phyloP scores from a whole-genome alignment of 2,329 filamentous ascomycete genomes.

The Helminthosporium solani region DNA sequence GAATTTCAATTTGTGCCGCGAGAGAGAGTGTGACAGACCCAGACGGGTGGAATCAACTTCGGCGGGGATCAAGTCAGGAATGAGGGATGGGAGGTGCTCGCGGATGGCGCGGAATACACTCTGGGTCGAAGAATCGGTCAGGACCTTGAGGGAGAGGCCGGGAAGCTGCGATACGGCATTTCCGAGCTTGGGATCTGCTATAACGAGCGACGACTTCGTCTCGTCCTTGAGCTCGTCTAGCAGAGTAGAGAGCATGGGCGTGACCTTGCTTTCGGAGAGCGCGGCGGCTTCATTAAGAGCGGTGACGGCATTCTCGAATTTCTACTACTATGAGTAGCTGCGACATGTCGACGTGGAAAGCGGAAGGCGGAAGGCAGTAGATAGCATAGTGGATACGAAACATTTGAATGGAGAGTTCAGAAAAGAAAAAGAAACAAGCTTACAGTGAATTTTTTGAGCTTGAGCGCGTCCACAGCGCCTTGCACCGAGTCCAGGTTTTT shows the following conservation, averaged over 20 bases:
- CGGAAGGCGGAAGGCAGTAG: no score
- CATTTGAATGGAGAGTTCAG: no score
- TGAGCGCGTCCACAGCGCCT: conserved; percentile 84
- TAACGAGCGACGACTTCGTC: conserved; percentile 93
- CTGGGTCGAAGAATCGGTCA: conserved; percentile 77
- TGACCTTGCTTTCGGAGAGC: conserved; percentile 91
- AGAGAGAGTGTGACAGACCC: conserved; percentile 94
- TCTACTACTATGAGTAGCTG: conserved; percentile 53
- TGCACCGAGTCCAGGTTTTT: conserved; percentile 76
- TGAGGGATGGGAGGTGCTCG: conserved; percentile 83
- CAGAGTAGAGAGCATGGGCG: conserved; percentile 76
- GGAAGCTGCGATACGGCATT: conserved; percentile 91
- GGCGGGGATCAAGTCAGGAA: conserved; percentile 80
- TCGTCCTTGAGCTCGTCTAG: conserved; percentile 92
- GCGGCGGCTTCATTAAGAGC: conserved; percentile 79
- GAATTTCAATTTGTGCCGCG: conserved; percentile 93
- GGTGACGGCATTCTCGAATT: conserved; percentile 90
- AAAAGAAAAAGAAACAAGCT: no score
- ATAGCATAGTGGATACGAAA: no score
- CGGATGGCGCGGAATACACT: conserved; percentile 95
- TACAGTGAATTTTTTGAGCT: conserved; percentile 82
- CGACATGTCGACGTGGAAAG: no score
- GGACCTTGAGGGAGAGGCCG: conserved; percentile 77
- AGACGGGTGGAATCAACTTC: conserved; percentile 93
- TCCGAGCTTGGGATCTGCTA: conserved; percentile 88